Base-by-base conservation (phyloP, 768 basidiomycete genomes). In the Tephrocybe sp. region DNA sequence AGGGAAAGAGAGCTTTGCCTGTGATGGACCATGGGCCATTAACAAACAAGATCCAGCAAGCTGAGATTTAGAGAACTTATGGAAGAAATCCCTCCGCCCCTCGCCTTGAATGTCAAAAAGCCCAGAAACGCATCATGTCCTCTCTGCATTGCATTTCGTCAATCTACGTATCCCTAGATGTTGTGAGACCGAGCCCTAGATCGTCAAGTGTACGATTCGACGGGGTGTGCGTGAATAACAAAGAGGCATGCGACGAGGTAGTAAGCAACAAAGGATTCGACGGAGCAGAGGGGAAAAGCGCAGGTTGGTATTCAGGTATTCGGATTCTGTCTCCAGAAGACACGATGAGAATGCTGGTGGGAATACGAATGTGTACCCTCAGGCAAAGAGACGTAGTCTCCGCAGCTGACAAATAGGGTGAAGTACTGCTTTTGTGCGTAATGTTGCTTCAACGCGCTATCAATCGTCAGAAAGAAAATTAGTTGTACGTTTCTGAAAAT, bases 61-160 rank as follows among this genome's bases (percentile, higher is more conserved):
- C 6, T 1, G 42, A 16, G 22, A 40, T n/a, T 32, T 25, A 39
- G 24, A 32, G 18, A 19, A 72, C 74, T 32, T 48, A 80, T 76
- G 68, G n/a, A 80, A 73, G 68, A 64, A 21, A 71, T 63, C n/a
- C 61, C 55, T 9, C 64, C 63, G 32, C 52, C 60, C 51, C 51
- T 65, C 34, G 56, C 64, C 56, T 69, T 73, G 57, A 86, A 74
- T 36, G 73, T 71, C 55, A 79, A 59, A 56, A 78, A 64, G 25
- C 77, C 73, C 44, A 78, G 70, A 66, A 80, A 64, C 32, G 73
- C 75, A 64, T 86, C 85, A 24, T 79, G 57, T 9, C 84, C 75
- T 18, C 81, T 72, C 62, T 80, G 81, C 6, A 83, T 75, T 11
- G 79, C 73, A 48, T 70, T 83, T 41, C 85, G 75, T 61, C 79